These are phyloP conservation scores for Fusarium coicis DNA, from an alignment of 2,329 filamentous ascomycete species.

Conservation along the genomic window DNA sequence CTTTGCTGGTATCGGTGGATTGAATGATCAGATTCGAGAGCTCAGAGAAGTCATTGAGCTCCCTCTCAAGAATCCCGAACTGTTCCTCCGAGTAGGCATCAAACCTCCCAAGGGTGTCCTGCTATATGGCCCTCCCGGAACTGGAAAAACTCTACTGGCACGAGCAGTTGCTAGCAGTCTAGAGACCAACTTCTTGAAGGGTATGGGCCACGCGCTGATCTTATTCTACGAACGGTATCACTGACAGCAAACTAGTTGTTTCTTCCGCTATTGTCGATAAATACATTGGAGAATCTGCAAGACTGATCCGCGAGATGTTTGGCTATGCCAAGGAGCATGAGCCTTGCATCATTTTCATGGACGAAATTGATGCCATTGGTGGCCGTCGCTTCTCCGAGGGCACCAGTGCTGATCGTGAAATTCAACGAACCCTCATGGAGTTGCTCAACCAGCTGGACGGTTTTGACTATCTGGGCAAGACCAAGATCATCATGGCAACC, in stretches of 20 bases:
- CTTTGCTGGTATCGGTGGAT: conserved; percentile 95
- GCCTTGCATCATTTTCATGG: conserved; percentile 99
- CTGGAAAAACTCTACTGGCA: conserved; percentile 94
- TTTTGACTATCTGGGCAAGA: conserved; percentile 99
- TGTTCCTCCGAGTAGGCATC: conserved; percentile 96
- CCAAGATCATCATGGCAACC: conserved; percentile 99
- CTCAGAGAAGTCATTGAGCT: conserved; percentile 97
- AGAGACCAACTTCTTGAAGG: conserved; percentile 98
- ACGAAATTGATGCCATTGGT: conserved; percentile 99
- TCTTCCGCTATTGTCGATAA: conserved; percentile 99
- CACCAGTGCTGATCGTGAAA: conserved; percentile 96
- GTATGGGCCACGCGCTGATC: conserved; percentile 57
- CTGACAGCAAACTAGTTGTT: conserved; percentile 72
- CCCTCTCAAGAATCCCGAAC: conserved; percentile 97
- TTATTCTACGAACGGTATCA: background rate
- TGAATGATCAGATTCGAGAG: conserved; percentile 99
- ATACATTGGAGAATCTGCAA: conserved; percentile 98
- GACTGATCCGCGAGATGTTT: conserved; percentile 99
- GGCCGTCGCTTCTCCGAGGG: conserved; percentile 96
- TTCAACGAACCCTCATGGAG: conserved; percentile 98
- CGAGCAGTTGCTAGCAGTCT: conserved; percentile 95
- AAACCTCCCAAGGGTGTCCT: conserved; percentile 98
- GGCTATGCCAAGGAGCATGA: conserved; percentile 99
- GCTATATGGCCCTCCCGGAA: conserved; percentile 95
- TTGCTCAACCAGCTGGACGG: conserved; percentile 98